Evolutionary conservation across 805 yeast genomes (phyloP).

Genomic region (Pichia rugopelliculosa): DNA sequence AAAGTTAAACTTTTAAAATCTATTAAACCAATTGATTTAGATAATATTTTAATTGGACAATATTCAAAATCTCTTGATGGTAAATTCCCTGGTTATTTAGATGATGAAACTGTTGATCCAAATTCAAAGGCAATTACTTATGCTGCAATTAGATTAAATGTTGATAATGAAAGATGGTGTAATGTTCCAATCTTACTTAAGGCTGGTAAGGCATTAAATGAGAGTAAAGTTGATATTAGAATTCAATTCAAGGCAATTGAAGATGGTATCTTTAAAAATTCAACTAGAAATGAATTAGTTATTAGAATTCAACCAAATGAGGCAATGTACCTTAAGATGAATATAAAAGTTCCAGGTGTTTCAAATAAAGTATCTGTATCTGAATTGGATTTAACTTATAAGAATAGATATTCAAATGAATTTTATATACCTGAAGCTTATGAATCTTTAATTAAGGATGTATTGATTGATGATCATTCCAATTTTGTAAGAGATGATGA

Average conservation of each 20-base stretch:
- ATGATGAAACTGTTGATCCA: slow-evolving; percentile 80
- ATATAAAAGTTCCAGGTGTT: slow-evolving; percentile 90
- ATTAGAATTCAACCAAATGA: slow-evolving; percentile 92
- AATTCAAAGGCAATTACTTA: slow-evolving; percentile 85
- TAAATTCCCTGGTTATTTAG: slow-evolving; percentile 79
- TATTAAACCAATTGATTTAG: slow-evolving; percentile 54
- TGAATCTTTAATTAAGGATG: slow-evolving; percentile 90
- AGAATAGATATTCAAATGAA: slow-evolving; percentile 63
- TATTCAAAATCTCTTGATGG: slow-evolving; percentile 83
- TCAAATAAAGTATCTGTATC: slow-evolving; percentile 75
- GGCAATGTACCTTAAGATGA: slow-evolving; percentile 88
- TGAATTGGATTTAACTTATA: slow-evolving; percentile 84
- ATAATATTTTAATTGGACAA: slow-evolving; percentile 80
- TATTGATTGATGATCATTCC: slow-evolving; percentile 86
- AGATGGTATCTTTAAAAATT: slow-evolving; percentile 69
- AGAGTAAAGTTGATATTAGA: slow-evolving; percentile 90
- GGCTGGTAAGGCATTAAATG: slow-evolving; percentile 97
- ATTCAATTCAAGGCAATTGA: slow-evolving; percentile 86
- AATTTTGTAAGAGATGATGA: slow-evolving; percentile 98
- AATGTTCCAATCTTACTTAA: slow-evolving; percentile 94
- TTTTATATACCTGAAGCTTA: slow-evolving; percentile 98
- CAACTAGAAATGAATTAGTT: slow-evolving; percentile 89
- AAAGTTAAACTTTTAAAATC: slow-evolving; percentile 89
- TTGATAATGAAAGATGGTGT: slow-evolving; percentile 94
- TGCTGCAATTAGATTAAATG: slow-evolving; percentile 74